Base-by-base conservation (phyloP, 2,329 filamentous ascomycete species). In the Cordyceps cicadae region DNA sequence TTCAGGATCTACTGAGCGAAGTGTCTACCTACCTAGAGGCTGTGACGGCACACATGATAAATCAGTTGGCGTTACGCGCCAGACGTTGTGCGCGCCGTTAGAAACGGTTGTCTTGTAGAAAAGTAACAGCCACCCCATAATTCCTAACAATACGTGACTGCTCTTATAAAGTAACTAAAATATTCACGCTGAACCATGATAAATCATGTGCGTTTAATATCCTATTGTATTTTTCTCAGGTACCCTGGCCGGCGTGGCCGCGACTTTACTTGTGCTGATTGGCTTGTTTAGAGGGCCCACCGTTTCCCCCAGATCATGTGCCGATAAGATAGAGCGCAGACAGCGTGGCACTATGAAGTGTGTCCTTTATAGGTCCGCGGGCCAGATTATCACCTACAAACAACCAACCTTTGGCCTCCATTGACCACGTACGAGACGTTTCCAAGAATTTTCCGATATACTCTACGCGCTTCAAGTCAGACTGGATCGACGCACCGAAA, bases 241-340 rank as follows among this genome's bases (percentile, higher is more conserved):
- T 34, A 9, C 34, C 34, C 3, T 37, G 29, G 1, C 34, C 19
- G 2, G 15, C 15, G 17, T 43, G 41, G 19, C 43, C n/a, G 6
- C 6, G 15, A n/a, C n/a, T n/a, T 46, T 15, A 34, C 26, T 52
- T n/a, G 24, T 51, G 32, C 14, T 17, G n/a, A 9, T 19, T 39
- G 15, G n/a, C 7, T 12, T 34, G 24, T 45, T 9, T 15, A 17
- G 15, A 46, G 8, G 54, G 32, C 15, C 56, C 57, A 52, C 48
- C 49, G 1, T 37, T 4, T 41, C 53, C 46, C 46, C 53, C 53
- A 53, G 48, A 61, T 61, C 59, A 61, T 61, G 59, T 61, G 59
- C 6, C 19, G 59, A 61, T 61, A 56, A 61, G 59, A 61, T 56
- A 61, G 52, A 17, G 21, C 9, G n/a, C 49, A 5, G 19, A 29